phyloP scores from a whole-genome alignment of 2,329 filamentous ascomycete genomes.

The Alternaria sp. region DNA sequence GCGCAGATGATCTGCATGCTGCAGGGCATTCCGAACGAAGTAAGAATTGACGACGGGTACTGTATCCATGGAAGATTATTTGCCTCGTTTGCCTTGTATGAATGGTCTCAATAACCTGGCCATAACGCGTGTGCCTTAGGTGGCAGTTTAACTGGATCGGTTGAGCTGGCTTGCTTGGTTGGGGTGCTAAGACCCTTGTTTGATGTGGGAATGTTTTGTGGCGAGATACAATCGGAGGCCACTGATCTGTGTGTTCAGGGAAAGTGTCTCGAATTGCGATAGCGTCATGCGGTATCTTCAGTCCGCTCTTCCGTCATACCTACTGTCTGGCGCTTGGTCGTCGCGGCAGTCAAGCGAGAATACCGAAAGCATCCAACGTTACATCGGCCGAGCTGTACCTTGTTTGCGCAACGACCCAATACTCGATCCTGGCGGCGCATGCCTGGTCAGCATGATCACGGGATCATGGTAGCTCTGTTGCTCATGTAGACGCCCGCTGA shows the following conservation, averaged over 20 bases:
- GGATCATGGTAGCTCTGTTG: not conserved
- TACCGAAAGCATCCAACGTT: not conserved
- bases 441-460: not conserved
- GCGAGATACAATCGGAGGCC: not conserved
- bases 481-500: conserved; percentile 9
- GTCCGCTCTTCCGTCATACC: not conserved
- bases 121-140: not conserved
- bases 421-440: conserved; percentile 9
- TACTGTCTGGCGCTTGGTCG: not conserved
- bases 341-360: not conserved
- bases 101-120: not conserved
- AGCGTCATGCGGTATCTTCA: not conserved
- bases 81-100: not conserved
- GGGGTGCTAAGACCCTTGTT: not conserved
- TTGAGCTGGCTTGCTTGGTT: not conserved
- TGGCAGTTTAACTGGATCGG: not conserved
- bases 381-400: not conserved
- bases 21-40: not conserved
- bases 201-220: not conserved
- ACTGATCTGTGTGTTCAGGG: not conserved
- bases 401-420: not conserved
- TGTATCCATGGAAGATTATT: not conserved
- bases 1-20: not conserved
- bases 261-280: not conserved
- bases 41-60: not conserved